These are phyloP conservation scores for Cystobasidium pallidum DNA, from an alignment of 1,284 basidiomycete genomes.

Conservation along the genomic window DNA sequence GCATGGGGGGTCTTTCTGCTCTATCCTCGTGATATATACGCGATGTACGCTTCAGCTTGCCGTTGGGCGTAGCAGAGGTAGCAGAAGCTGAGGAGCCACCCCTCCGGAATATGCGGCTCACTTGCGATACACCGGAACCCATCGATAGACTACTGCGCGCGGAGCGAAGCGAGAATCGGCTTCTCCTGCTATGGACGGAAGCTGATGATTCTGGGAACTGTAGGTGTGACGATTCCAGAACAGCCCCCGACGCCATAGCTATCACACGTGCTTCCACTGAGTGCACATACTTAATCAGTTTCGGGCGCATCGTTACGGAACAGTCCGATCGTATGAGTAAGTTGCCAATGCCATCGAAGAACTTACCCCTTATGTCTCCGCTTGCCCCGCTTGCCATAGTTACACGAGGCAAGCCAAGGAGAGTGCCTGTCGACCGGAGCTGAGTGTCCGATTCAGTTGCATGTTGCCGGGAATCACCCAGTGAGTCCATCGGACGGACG, in stretches of 20 bases:
- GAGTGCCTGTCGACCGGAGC: background rate
- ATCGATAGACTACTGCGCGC: slow-evolving; percentile 6
- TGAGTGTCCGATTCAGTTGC: background rate
- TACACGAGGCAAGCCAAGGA: background rate
- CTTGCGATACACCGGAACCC: slow-evolving; percentile 5
- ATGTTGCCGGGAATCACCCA: background rate
- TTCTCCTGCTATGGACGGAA: slow-evolving; percentile 6
- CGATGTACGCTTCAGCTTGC: background rate
- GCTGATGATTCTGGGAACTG: background rate
- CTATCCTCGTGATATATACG: slow-evolving; percentile 1
- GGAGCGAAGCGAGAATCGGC: slow-evolving; percentile 17
- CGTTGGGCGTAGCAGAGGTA: background rate
- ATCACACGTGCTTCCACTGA: background rate
- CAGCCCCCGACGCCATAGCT: background rate
- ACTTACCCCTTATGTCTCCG: slow-evolving; percentile 21
- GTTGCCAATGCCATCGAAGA: background rate
- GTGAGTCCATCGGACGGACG: background rate
- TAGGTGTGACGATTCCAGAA: background rate
- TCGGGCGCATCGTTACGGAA: too few species aligned
- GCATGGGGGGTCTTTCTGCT: background rate
- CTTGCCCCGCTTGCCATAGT: slow-evolving; percentile 13
- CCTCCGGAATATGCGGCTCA: slow-evolving; percentile 1
- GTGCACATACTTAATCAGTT: too few species aligned
- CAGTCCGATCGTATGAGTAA: background rate
- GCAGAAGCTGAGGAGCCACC: background rate